These are phyloP conservation scores for Ogataea ganodermae DNA, from an alignment of 805 yeast genomes.

Conservation along the genomic window DNA sequence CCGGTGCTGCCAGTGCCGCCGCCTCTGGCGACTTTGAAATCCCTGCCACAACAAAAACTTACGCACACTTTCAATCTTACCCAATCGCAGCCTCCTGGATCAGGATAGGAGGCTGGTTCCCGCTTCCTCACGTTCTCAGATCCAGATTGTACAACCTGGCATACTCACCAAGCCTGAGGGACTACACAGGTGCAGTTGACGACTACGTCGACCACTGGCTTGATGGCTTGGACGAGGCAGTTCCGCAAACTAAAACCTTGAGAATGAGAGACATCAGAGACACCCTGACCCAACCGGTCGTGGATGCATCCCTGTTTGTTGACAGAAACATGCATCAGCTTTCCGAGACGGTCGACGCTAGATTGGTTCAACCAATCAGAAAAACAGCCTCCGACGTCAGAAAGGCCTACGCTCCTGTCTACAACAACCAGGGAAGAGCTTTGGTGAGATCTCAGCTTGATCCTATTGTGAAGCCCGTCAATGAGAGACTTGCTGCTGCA, in stretches of 20 bases:
- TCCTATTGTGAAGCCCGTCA: constrained; percentile 63
- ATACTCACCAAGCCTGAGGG: constrained; percentile 25
- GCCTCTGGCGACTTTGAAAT: constrained; percentile 5
- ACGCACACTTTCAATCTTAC: constrained; percentile 46
- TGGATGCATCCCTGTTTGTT: constrained; percentile 38
- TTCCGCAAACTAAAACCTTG: constrained; percentile 61
- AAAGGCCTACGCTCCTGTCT: constrained; percentile 48
- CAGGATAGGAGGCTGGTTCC: constrained; percentile 28
- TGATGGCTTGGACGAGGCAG: constrained; percentile 51
- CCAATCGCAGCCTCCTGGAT: constrained; percentile 46
- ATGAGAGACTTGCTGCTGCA: constrained; percentile 49
- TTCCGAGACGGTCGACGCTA: constrained; percentile 36
- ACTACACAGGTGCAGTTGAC: constrained; percentile 41
- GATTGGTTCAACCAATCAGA: constrained; percentile 49
- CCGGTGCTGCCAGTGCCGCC: not conserved
- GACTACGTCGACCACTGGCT: constrained; percentile 57
- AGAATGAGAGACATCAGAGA: constrained; percentile 51
- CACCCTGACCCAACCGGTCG: constrained; percentile 54
- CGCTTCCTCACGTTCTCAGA: constrained; percentile 30
- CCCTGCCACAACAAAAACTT: constrained; percentile 34
- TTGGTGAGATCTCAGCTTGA: constrained; percentile 62
- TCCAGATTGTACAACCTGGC: constrained; percentile 27
- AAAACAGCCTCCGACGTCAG: constrained; percentile 50
- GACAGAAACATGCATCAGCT: constrained; percentile 37
- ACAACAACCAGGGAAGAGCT: constrained; percentile 64